These are phyloP conservation scores for Botrytis fragariae DNA, from an alignment of 2,329 filamentous ascomycete genomes.

Conservation along the genomic window DNA sequence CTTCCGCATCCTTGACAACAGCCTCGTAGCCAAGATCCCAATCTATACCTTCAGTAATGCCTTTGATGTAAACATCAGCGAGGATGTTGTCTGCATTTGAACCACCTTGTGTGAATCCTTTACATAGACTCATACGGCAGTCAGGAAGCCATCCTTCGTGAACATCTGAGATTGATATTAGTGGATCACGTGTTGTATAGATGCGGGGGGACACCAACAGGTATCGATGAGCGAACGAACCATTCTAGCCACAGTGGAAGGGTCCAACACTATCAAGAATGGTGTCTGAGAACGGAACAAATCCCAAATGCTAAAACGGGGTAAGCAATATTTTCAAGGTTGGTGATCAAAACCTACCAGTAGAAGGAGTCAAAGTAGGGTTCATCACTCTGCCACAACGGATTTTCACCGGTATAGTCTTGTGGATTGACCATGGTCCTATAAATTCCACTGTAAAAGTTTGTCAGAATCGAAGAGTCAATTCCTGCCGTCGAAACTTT, in stretches of 20 bases:
- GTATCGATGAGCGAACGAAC: constrained; percentile 71
- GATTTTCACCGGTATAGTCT: constrained; percentile 72
- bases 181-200: not conserved
- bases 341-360: constrained; percentile 28
- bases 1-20: constrained; percentile 58
- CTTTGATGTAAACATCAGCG: constrained; percentile 67
- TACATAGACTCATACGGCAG: constrained; percentile 64
- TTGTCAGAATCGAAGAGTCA: constrained; percentile 52
- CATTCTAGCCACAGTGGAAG: constrained; percentile 60
- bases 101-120: constrained; percentile 72
- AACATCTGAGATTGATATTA: constrained; percentile 6
- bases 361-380: constrained; percentile 77
- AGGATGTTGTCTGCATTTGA: constrained; percentile 72
- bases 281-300: constrained; percentile 67
- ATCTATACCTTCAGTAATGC: constrained; percentile 59
- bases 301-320: constrained; percentile 59
- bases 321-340: not conserved
- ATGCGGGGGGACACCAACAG: constrained; percentile 45
- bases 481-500: constrained; percentile 52
- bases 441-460: constrained; percentile 70
- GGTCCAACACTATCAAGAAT: constrained; percentile 68
- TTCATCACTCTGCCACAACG: constrained; percentile 61
- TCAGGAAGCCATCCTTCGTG: constrained; percentile 51
- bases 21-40: constrained; percentile 71
- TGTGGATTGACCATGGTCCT: constrained; percentile 68